phyloP scores from a whole-genome alignment of 2,329 filamentous ascomycete genomes.

The Clarireedia paspali region DNA sequence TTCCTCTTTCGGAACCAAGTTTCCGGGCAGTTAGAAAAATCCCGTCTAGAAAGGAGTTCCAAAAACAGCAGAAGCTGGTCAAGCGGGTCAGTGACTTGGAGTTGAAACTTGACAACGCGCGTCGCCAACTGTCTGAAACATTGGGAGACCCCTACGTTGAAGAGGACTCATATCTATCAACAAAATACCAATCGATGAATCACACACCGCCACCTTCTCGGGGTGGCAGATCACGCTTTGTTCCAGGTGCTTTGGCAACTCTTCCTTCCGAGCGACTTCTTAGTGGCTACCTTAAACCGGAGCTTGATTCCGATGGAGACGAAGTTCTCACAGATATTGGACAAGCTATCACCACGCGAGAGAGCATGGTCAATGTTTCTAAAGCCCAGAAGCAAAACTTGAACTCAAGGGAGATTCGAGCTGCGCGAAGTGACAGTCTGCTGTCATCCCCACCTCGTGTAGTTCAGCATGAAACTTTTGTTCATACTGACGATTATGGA shows the following conservation, averaged over 20 bases:
- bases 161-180: constrained; percentile 14
- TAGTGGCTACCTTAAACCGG: constrained; percentile 26
- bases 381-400: neutral
- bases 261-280: constrained; percentile 39
- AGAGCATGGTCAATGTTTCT: constrained; percentile 4
- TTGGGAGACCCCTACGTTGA: constrained; percentile 32
- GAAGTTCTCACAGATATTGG: constrained; percentile 4
- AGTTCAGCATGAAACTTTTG: neutral
- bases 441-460: neutral
- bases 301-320: constrained; percentile 8
- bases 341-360: constrained; percentile 5
- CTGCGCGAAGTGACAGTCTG: neutral
- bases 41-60: constrained; percentile 47
- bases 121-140: constrained; percentile 44
- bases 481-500: neutral
- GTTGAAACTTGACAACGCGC: constrained; percentile 45
- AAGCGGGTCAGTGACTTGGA: constrained; percentile 56
- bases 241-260: constrained; percentile 35
- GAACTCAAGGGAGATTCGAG: neutral
- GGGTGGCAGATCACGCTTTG: constrained; percentile 30
- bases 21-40: constrained; percentile 31
- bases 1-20: neutral
- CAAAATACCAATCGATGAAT: neutral
- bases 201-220: constrained; percentile 16
- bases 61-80: constrained; percentile 47